phyloP scores from a whole-genome alignment of 192 early-diverging fungal genomes.

The Chytriomyces sp. region DNA sequence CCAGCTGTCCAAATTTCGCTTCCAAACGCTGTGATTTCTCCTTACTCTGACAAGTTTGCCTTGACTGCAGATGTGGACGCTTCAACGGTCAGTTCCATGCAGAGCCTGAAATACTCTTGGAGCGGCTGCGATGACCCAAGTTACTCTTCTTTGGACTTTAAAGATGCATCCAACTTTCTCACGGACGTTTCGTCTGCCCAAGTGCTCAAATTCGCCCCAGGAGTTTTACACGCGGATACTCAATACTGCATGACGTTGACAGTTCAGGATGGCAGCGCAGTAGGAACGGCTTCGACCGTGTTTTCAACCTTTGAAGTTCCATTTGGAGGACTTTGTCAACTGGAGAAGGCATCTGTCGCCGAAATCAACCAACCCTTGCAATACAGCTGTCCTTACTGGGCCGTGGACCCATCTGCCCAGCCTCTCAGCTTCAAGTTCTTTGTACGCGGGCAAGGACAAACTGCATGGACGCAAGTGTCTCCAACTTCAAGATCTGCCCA shows the following conservation, averaged over 20 bases:
- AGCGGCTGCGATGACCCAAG: slow-evolving; percentile 16
- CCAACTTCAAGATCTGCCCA: slow-evolving; percentile 19
- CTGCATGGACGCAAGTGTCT: slow-evolving; percentile 11
- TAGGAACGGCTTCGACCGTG: neutral
- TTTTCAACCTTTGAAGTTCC: slow-evolving; percentile 25
- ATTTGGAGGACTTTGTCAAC: slow-evolving; percentile 26
- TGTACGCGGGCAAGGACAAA: neutral
- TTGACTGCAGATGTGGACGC: slow-evolving; percentile 29
- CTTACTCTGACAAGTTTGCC: slow-evolving; percentile 25
- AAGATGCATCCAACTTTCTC: slow-evolving; percentile 23
- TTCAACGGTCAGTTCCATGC: slow-evolving; percentile 9
- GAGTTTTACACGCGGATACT: neutral
- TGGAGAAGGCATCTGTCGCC: slow-evolving; percentile 3
- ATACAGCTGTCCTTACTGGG: slow-evolving; percentile 35
- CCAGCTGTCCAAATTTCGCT: slow-evolving; percentile 18
- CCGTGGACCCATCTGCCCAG: slow-evolving; percentile 23
- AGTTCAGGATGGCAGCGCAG: slow-evolving; percentile 22
- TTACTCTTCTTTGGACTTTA: slow-evolving; percentile 23
- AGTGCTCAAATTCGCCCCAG: slow-evolving; percentile 32
- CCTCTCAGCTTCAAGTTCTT: slow-evolving; percentile 17
- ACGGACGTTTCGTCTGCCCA: slow-evolving; percentile 18
- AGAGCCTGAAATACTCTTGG: slow-evolving; percentile 34
- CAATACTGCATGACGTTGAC: slow-evolving; percentile 32
- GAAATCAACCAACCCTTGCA: slow-evolving; percentile 20
- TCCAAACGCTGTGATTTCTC: slow-evolving; percentile 3